Evolutionary conservation across 2,329 filamentous ascomycete genomes (phyloP).

Genomic region (Elsinoe necatrix): DNA sequence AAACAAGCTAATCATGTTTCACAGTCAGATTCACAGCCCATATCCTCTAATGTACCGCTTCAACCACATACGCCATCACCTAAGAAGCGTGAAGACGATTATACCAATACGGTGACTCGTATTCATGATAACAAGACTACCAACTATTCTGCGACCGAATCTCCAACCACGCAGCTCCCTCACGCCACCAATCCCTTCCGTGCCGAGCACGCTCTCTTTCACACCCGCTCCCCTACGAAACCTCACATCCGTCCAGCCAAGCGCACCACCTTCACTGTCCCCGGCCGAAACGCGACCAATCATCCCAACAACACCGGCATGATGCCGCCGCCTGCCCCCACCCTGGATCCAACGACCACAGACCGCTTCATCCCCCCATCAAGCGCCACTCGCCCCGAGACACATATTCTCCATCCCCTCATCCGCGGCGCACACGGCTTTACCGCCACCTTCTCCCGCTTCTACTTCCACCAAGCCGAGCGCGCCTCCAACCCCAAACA

Average conservation of each 20-base stretch:
- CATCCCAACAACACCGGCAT: too few relatives aligned
- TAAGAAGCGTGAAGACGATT: background rate
- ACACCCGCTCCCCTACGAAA: background rate
- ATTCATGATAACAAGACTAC: too few relatives aligned
- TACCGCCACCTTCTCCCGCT: background rate
- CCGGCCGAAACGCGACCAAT: background rate
- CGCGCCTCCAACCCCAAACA: background rate
- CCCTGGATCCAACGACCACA: too few relatives aligned
- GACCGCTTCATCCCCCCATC: background rate
- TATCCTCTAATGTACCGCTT: background rate
- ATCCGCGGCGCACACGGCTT: constrained; percentile 1
- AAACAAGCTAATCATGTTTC: background rate
- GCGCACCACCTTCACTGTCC: background rate
- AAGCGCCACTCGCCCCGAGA: background rate
- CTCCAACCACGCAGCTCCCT: background rate
- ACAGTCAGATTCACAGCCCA: background rate
- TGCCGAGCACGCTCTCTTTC: background rate
- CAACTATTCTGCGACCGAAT: background rate
- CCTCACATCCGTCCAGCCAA: background rate
- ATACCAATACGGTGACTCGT: background rate
- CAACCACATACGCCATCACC: background rate
- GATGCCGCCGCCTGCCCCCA: too few relatives aligned
- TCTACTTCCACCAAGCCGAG: constrained; percentile 2
- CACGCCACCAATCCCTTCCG: background rate
- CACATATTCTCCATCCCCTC: background rate